Base-by-base conservation (phyloP, 805 yeast species). In the Candida xyloterini region DNA sequence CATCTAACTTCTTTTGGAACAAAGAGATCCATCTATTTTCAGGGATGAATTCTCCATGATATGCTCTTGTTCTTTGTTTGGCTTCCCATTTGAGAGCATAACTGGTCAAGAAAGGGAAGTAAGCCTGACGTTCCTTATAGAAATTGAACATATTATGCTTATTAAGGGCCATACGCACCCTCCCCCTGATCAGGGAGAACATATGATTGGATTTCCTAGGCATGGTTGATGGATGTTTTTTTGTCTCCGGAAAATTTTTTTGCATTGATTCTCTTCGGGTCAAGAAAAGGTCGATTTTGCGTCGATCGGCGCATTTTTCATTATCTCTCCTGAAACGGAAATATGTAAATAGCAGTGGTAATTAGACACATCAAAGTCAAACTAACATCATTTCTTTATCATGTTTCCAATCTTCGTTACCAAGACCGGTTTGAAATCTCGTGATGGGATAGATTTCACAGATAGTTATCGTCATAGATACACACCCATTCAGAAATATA, bases 1-100 rank as follows among this genome's bases (percentile, higher is more conserved):
- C 85, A 44, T 84, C 81, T 51, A 89, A 70, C 44, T 81, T 79
- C 16, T 79, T 76, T 38, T 79, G 68, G 66, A 91, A 90, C 35
- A 74, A 62, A 7, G 78, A 66, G 57, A 84, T 83, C 82, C 89
- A 85, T 58, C 90, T 78, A 14, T 77, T 68, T 61, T 93, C 99
- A 1, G 91, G 84, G 40, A 91, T 62, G 60, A 84, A 87, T 57
- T 93, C 98, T 53, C 99, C 99, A 61, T 91, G 99, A 62, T 91
- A 91, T 1, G 91, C 83, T 66, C 99, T 78, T 7, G 97, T 82
- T 59, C 90, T 96, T 59, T 79, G 83, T 63, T 93, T 91, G 36
- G 96, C 82, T 6, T 73, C 66, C 91, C 95, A 93, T 65, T 89
- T 88, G 63, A 91, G 95, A 65, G 87, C 95, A 66, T 73, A 93